These are phyloP conservation scores for Neurospora sp. DNA, from an alignment of 2,329 filamentous ascomycete genomes.

Conservation along the genomic window DNA sequence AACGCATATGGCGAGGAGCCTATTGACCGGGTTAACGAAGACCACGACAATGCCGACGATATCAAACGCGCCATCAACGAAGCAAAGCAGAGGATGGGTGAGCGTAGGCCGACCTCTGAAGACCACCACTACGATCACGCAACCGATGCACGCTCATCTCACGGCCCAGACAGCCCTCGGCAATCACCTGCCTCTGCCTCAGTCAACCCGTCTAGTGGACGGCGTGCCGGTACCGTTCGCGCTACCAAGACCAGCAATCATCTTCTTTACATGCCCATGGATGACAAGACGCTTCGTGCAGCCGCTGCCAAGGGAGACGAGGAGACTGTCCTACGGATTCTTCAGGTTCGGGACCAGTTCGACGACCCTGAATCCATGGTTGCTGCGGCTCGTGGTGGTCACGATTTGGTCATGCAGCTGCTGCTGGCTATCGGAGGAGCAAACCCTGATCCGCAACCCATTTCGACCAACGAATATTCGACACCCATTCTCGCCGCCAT, in stretches of 20 bases:
- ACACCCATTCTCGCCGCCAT: slow-evolving; percentile 94
- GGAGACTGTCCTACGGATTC: slow-evolving; percentile 50
- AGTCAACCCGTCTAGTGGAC: slow-evolving; percentile 27
- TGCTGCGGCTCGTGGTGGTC: slow-evolving; percentile 83
- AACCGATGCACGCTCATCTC: slow-evolving; percentile 39
- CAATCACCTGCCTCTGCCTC: slow-evolving; percentile 37
- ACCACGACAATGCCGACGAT: slow-evolving; percentile 68
- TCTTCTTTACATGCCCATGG: slow-evolving; percentile 51
- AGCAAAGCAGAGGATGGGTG: slow-evolving; percentile 45
- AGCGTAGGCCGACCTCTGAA: slow-evolving; percentile 46
- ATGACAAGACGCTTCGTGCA: slow-evolving; percentile 50
- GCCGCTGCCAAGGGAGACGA: slow-evolving; percentile 53
- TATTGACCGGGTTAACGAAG: slow-evolving; percentile 68
- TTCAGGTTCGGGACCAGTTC: slow-evolving; percentile 50
- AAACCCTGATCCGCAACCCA: slow-evolving; percentile 58
- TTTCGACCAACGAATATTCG: slow-evolving; percentile 59
- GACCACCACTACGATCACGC: slow-evolving; percentile 42
- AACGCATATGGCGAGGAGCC: slow-evolving; percentile 92
- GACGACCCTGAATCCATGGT: slow-evolving; percentile 81
- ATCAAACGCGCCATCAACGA: slow-evolving; percentile 61
- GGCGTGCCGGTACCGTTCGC: slow-evolving; percentile 45
- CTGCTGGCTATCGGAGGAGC: slow-evolving; percentile 58
- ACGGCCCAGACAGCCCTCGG: slow-evolving; percentile 49
- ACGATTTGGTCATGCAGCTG: slow-evolving; percentile 77
- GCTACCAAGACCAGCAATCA: slow-evolving; percentile 57